Conservation (phyloP, 2,329 filamentous ascomycete genomes). For the Metarhizium sp. region DNA sequence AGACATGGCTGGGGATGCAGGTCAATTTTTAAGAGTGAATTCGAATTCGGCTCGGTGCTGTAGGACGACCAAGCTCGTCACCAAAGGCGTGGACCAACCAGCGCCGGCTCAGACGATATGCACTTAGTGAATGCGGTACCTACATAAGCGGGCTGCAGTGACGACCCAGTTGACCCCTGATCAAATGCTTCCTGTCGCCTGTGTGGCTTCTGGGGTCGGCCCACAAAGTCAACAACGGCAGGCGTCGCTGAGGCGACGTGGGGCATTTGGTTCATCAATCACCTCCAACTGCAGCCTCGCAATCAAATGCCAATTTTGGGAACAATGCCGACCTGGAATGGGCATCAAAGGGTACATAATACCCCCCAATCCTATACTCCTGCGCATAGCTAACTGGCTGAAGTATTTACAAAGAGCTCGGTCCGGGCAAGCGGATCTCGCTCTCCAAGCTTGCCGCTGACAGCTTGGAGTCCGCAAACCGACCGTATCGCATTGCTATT, state of each 20-base stretch:
- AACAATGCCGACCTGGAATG: constrained; percentile 29
- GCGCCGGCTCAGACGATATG: background rate
- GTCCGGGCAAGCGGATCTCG: constrained; percentile 67
- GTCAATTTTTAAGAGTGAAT: background rate
- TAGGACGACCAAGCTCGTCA: background rate
- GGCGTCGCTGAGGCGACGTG: constrained; percentile 21
- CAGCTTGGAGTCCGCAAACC: constrained; percentile 58
- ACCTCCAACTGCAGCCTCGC: background rate
- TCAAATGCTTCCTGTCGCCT: too few relatives aligned
- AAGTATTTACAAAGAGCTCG: constrained; percentile 87
- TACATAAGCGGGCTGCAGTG: background rate
- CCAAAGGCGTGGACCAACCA: background rate
- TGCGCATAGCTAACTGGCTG: constrained; percentile 2
- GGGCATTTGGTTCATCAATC: constrained; percentile 3
- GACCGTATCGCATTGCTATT: constrained; percentile 78
- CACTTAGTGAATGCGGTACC: background rate
- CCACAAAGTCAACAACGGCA: constrained; percentile 18
- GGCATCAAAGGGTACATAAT: constrained; percentile 53
- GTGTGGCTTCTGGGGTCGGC: constrained; percentile 5
- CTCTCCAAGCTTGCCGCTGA: constrained; percentile 75
- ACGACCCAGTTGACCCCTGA: background rate
- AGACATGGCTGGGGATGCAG: constrained; percentile 27
- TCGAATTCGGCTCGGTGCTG: background rate
- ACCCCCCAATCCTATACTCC: background rate
- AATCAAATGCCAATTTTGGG: background rate